Evolutionary conservation across 1,284 basidiomycete species (phyloP).

Genomic region (Trametes versicolor): DNA sequence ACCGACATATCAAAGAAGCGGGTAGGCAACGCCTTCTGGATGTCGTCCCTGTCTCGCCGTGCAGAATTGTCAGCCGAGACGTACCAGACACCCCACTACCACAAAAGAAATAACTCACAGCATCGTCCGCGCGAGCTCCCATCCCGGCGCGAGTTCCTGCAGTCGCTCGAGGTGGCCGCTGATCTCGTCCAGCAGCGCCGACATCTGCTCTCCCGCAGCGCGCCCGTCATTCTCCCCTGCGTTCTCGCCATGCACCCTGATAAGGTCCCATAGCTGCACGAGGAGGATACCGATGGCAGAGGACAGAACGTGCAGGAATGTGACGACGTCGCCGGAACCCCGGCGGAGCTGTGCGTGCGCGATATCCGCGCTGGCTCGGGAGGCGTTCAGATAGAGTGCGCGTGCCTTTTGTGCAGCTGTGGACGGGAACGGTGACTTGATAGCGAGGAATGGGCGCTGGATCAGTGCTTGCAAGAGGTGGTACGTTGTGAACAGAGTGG

Average conservation of each 20-base stretch:
- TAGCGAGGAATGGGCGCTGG: conserved; percentile 70
- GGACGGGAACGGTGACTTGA: conserved; percentile 34
- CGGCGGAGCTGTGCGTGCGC: conserved; percentile 56
- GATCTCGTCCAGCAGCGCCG: conserved; percentile 35
- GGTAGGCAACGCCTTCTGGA: conserved; percentile 1
- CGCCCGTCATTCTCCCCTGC: conserved; percentile 3
- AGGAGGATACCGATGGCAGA: conserved; percentile 37
- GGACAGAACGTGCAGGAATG: conserved; percentile 36
- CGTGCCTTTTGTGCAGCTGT: conserved; percentile 58
- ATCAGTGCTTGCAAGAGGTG: conserved; percentile 76
- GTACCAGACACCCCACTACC: too few relatives aligned
- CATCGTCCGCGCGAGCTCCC: conserved; percentile 38
- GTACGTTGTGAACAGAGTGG: conserved; percentile 72
- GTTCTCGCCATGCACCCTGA: conserved; percentile 26
- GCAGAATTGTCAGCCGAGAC: neutral
- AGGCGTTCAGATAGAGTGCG: conserved; percentile 71
- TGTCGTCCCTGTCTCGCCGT: conserved; percentile 1
- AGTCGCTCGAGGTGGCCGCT: conserved; percentile 32
- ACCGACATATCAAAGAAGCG: neutral
- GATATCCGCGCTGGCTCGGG: conserved; percentile 68
- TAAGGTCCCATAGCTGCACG: conserved; percentile 40
- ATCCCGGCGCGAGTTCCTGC: conserved; percentile 35
- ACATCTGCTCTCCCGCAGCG: conserved; percentile 15
- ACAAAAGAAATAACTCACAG: conserved; percentile 26
- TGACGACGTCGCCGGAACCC: conserved; percentile 43